Conservation (phyloP, 768 basidiomycete genomes). For the Kondoa subrosea region DNA sequence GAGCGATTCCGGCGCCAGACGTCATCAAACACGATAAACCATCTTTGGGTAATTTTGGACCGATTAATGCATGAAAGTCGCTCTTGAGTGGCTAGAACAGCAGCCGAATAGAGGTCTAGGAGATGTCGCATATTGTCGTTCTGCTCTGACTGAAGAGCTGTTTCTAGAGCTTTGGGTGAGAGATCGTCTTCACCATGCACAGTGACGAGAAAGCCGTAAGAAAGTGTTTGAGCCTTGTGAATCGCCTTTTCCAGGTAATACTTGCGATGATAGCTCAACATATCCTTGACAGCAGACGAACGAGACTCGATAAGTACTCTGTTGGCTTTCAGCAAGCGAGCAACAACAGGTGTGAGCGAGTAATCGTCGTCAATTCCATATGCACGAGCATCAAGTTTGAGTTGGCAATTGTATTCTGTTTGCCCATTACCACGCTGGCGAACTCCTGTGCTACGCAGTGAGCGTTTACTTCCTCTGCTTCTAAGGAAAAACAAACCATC, state of each 20-base stretch:
- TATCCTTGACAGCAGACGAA: constrained; percentile 35
- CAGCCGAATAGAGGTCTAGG: constrained; percentile 37
- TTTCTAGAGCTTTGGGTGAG: constrained; percentile 37
- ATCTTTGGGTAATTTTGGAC: constrained; percentile 47
- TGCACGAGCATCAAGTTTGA: constrained; percentile 39
- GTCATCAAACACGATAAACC: constrained; percentile 57
- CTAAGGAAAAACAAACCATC: constrained; percentile 16
- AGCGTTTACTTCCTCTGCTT: no score
- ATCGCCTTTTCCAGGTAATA: constrained; percentile 40
- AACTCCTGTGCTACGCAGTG: neutral
- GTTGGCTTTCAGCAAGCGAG: constrained; percentile 21
- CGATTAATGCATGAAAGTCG: constrained; percentile 41
- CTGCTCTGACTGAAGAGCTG: constrained; percentile 37
- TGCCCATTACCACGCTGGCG: constrained; percentile 5
- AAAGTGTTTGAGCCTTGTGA: constrained; percentile 42
- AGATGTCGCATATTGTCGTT: constrained; percentile 45
- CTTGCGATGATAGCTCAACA: constrained; percentile 41
- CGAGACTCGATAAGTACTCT: constrained; percentile 10
- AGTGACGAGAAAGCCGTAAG: constrained; percentile 46
- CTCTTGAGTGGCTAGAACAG: constrained; percentile 42
- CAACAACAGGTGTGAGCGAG: constrained; percentile 46
- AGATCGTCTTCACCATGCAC: constrained; percentile 45
- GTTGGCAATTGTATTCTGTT: constrained; percentile 32
- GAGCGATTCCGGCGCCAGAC: constrained; percentile 45
- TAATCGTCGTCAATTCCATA: constrained; percentile 54